These are phyloP conservation scores for Quercus berberidifolia DNA, from an alignment of 306 rosid genomes.

Conservation along the genomic window DNA sequence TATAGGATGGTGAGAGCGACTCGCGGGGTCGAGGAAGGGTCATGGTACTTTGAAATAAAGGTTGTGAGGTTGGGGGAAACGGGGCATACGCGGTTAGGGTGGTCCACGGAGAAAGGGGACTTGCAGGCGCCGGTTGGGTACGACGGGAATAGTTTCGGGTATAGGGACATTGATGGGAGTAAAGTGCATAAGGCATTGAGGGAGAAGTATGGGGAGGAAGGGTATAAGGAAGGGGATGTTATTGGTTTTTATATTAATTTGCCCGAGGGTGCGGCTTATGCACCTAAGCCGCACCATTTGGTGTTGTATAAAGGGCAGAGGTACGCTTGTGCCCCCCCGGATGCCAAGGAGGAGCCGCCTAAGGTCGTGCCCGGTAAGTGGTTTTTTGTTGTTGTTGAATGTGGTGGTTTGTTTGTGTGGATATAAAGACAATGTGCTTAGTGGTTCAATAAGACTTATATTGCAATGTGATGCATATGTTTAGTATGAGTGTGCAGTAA, in stretches of 20 bases:
- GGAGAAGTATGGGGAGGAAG: conserved; percentile 85
- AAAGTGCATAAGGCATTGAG: conserved; percentile 91
- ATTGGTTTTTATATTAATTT: conserved; percentile 83
- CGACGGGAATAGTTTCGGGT: conserved; percentile 82
- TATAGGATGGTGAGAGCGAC: conserved; percentile 96
- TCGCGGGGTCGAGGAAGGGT: conserved; percentile 82
- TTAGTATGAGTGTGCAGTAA: background rate
- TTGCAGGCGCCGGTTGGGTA: conserved; percentile 97
- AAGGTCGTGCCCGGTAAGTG: conserved; percentile 75
- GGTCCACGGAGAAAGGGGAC: conserved; percentile 93
- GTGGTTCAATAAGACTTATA: background rate
- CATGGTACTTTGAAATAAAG: conserved; percentile 90
- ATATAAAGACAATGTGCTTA: background rate
- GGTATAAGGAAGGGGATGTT: conserved; percentile 92
- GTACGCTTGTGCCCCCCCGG: conserved; percentile 62
- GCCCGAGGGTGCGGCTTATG: conserved; percentile 71
- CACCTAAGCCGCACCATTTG: conserved; percentile 62
- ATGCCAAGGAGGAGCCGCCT: conserved; percentile 73
- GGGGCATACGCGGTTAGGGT: conserved; percentile 87
- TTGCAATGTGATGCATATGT: background rate
- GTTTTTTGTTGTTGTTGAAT: background rate
- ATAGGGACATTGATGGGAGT: conserved; percentile 92
- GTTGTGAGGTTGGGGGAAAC: conserved; percentile 69
- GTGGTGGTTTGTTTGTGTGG: background rate
- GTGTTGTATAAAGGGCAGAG: conserved; percentile 86